Conservation (phyloP, 2,329 filamentous ascomycete species). For the Aquanectria penicillioides region DNA sequence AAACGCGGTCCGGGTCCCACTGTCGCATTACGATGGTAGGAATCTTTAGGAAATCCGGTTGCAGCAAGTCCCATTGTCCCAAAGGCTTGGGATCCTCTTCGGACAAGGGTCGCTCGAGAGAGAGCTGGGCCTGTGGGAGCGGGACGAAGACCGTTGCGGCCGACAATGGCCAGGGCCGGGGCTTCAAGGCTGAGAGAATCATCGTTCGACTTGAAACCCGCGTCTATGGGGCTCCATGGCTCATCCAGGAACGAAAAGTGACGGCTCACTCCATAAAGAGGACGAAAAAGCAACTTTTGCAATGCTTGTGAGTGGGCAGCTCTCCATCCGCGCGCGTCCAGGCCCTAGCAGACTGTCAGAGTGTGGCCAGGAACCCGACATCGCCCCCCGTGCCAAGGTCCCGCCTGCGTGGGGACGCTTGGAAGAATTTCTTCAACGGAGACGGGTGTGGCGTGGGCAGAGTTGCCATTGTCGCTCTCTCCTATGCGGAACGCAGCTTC, state of each 20-base stretch:
- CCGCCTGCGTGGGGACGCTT: constrained; percentile 24
- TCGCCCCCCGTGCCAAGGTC: constrained; percentile 2
- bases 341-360: background rate
- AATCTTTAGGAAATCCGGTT: constrained; percentile 15
- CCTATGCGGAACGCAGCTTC: constrained; percentile 11
- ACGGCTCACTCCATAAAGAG: constrained; percentile 29
- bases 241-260: constrained; percentile 29
- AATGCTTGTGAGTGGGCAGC: constrained; percentile 3
- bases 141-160: constrained; percentile 20
- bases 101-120: constrained; percentile 10
- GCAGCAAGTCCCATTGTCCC: constrained; percentile 10
- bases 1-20: constrained; percentile 20
- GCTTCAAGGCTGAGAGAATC: constrained; percentile 23
- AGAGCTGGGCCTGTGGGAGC: background rate
- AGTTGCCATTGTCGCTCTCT: background rate
- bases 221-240: constrained; percentile 8
- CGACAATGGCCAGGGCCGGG: constrained; percentile 19
- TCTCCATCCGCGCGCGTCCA: constrained; percentile 29
- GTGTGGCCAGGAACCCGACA: constrained; percentile 26
- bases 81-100: constrained; percentile 5
- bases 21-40: constrained; percentile 8
- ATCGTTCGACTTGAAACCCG: constrained; percentile 33
- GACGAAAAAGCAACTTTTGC: constrained; percentile 22
- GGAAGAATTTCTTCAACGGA: constrained; percentile 20
- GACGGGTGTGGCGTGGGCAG: constrained; percentile 11